Conservation (phyloP, 306 rosid genomes). For the Urtica urens region DNA sequence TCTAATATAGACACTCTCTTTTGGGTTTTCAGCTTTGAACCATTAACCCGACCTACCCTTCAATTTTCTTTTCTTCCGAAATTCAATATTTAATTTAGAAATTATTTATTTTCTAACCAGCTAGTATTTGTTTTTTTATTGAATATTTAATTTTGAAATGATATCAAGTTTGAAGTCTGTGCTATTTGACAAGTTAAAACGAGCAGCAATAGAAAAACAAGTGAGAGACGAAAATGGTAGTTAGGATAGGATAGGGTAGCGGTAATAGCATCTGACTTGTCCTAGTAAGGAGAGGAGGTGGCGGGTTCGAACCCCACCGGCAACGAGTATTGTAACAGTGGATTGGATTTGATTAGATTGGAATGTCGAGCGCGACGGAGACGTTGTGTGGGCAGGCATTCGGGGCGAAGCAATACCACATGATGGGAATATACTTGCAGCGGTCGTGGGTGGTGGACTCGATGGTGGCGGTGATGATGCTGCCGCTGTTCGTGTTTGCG, state of each 20-base stretch:
- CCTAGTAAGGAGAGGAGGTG: neutral
- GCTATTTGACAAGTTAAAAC: too few relatives aligned
- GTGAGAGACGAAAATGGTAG: neutral
- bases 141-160: too few relatives aligned
- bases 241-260: neutral
- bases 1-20: too few relatives aligned
- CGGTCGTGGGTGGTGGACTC: conserved; percentile 36
- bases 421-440: conserved; percentile 56
- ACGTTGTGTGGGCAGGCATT: conserved; percentile 56
- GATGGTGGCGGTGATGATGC: conserved; percentile 18
- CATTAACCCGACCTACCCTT: too few relatives aligned
- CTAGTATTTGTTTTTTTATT: too few relatives aligned
- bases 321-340: neutral
- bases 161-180: too few relatives aligned
- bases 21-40: too few relatives aligned
- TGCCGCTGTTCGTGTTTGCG: conserved; percentile 38
- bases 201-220: neutral
- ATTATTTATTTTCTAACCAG: too few relatives aligned
- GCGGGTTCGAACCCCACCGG: neutral
- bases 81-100: too few relatives aligned
- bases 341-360: conserved; percentile 20
- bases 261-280: neutral
- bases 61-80: too few relatives aligned
- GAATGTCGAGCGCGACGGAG: conserved; percentile 46
- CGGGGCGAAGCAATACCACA: conserved; percentile 38